phyloP scores from a whole-genome alignment of 805 yeast species.

The Saccharomycopsis fibuligera region DNA sequence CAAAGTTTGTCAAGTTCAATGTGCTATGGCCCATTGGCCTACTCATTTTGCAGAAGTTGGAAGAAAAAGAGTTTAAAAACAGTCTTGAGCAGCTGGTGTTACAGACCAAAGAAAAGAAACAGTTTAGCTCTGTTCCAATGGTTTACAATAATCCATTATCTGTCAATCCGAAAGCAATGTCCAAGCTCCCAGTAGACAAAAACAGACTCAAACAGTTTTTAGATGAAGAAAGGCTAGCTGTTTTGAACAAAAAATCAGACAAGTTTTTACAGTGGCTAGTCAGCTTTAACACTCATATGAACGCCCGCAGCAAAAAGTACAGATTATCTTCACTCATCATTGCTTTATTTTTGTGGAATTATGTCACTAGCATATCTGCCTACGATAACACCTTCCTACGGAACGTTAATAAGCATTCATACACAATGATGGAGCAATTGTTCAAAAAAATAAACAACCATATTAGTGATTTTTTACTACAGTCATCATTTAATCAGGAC shows the following conservation, averaged over 20 bases:
- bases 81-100: neutral
- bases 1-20: constrained; percentile 5
- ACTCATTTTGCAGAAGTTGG: constrained; percentile 12
- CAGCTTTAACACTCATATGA: constrained; percentile 8
- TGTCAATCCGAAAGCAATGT: neutral
- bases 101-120: neutral
- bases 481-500: constrained; percentile 9
- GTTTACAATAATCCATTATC: neutral
- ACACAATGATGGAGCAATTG: neutral
- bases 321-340: constrained; percentile 1
- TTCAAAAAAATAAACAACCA: constrained; percentile 6
- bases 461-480: constrained; percentile 9
- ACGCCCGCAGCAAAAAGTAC: neutral
- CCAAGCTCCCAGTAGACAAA: neutral
- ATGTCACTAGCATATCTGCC: constrained; percentile 1
- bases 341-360: constrained; percentile 6
- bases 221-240: neutral
- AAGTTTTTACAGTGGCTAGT: constrained; percentile 17
- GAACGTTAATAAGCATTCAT: neutral
- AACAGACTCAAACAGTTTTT: neutral
- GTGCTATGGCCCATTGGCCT: constrained; percentile 17
- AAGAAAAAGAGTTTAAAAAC: constrained; percentile 1
- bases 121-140: neutral
- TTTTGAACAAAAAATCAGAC: constrained; percentile 3
- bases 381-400: constrained; percentile 5